phyloP scores from a whole-genome alignment of 139 green algal species.

The Picochlorum costavermella region DNA sequence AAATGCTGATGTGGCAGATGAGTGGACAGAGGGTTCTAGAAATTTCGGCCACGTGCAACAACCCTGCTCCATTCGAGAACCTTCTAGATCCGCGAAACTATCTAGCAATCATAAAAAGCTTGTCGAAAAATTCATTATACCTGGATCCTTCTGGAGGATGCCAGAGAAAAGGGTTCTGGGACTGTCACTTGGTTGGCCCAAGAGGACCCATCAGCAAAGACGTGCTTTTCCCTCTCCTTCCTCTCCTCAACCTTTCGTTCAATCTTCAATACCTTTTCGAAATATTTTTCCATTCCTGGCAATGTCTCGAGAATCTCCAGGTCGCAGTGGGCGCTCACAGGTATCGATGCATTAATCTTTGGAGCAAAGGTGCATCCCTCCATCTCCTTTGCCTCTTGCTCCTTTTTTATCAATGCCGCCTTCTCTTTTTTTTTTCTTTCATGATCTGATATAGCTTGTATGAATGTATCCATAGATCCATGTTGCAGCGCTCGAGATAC shows the following conservation, averaged over 20 bases:
- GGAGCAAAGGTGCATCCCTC: conserved; percentile 9
- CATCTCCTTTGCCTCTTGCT: not conserved
- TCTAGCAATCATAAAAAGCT: too few species aligned
- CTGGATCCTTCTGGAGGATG: not conserved
- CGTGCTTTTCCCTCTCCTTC: not conserved
- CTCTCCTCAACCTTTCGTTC: not conserved
- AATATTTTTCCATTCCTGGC: too few species aligned
- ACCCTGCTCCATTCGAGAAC: too few species aligned
- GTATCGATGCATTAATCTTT: not conserved
- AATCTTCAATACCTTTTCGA: too few species aligned
- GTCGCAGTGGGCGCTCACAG: not conserved
- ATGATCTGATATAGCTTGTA: not conserved
- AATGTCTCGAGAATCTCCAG: too few species aligned
- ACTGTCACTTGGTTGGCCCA: not conserved
- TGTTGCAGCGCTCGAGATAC: not conserved
- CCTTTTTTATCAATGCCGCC: not conserved
- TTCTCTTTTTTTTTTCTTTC: not conserved
- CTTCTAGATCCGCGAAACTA: too few species aligned
- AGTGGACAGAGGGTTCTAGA: too few species aligned
- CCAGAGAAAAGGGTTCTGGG: not conserved
- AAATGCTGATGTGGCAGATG: too few species aligned
- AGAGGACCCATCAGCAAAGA: not conserved
- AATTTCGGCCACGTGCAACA: too few species aligned
- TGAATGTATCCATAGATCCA: not conserved
- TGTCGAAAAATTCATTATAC: too few species aligned